These are phyloP conservation scores for Aspergillus kassunensis DNA, from an alignment of 495 filamentous ascomycete genomes.

Conservation along the genomic window DNA sequence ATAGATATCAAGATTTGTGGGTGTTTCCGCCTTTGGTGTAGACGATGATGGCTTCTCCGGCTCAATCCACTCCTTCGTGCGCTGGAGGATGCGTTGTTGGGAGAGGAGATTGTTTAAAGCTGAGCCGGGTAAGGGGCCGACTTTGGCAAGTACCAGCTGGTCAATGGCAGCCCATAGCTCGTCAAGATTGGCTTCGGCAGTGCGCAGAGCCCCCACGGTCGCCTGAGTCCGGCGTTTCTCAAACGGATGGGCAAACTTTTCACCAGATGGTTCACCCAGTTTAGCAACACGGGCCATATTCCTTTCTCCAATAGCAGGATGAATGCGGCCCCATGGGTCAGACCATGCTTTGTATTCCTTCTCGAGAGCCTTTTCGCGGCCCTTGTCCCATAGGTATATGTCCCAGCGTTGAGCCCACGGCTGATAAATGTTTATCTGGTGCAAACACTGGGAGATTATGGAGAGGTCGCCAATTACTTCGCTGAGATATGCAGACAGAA, in stretches of 20 bases:
- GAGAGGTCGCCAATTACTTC: constrained; percentile 38
- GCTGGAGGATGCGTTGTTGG: constrained; percentile 30
- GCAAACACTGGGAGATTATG: constrained; percentile 32
- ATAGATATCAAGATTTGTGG: constrained; percentile 18
- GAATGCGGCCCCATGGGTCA: background rate
- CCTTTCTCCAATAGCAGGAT: background rate
- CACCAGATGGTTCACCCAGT: constrained; percentile 22
- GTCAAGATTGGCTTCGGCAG: constrained; percentile 47
- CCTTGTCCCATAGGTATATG: constrained; percentile 2
- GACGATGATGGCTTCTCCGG: constrained; percentile 15
- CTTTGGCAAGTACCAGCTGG: constrained; percentile 1
- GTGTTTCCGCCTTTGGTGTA: background rate
- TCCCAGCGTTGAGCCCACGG: constrained; percentile 43
- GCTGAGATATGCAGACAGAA: constrained; percentile 36
- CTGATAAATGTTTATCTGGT: constrained; percentile 42
- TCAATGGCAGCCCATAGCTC: constrained; percentile 43
- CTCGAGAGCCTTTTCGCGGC: constrained; percentile 23
- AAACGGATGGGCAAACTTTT: constrained; percentile 43
- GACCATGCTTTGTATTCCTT: constrained; percentile 10
- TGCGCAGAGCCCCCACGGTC: constrained; percentile 35
- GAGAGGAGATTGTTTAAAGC: constrained; percentile 25
- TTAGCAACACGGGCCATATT: background rate
- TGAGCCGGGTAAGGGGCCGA: constrained; percentile 12
- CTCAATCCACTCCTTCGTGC: constrained; percentile 49
- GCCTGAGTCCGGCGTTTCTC: constrained; percentile 42